Conservation (phyloP, 1,284 basidiomycete genomes). For the Rhodotorula sp. region DNA sequence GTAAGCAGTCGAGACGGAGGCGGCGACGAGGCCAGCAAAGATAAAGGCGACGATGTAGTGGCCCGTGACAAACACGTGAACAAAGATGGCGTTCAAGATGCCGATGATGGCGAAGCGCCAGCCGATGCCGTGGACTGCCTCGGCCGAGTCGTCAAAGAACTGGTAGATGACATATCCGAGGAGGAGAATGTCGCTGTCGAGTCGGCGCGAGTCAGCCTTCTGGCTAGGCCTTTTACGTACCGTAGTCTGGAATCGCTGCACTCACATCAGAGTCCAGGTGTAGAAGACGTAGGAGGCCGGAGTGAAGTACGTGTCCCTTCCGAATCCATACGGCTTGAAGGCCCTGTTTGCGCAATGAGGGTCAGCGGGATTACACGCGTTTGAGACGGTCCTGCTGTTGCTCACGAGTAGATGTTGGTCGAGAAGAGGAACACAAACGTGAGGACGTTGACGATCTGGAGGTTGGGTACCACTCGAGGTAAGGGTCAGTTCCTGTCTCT, state of each 20-base stretch:
- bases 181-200: slow-evolving; percentile 47
- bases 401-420: slow-evolving; percentile 37
- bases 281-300: slow-evolving; percentile 39
- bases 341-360: background rate
- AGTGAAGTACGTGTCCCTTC: slow-evolving; percentile 40
- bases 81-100: slow-evolving; percentile 45
- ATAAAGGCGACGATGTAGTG: slow-evolving; percentile 49
- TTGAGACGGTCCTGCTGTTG: background rate
- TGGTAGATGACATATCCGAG: slow-evolving; percentile 48
- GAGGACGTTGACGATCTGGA: slow-evolving; percentile 24
- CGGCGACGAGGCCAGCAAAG: slow-evolving; percentile 50
- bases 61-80: slow-evolving; percentile 24
- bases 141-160: slow-evolving; percentile 41
- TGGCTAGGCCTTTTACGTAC: too few relatives aligned
- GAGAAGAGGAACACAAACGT: slow-evolving; percentile 42
- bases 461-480: background rate
- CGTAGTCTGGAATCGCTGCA: background rate
- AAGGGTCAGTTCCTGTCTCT: background rate
- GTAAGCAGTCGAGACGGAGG: slow-evolving; percentile 50
- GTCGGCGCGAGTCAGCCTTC: slow-evolving; percentile 17
- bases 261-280: slow-evolving; percentile 37
- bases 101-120: slow-evolving; percentile 51
- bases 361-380: too few relatives aligned
- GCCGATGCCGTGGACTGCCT: slow-evolving; percentile 46
- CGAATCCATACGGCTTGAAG: slow-evolving; percentile 5